Conservation (phyloP, 2,329 filamentous ascomycete genomes). For the Ophiobolus disseminans region DNA sequence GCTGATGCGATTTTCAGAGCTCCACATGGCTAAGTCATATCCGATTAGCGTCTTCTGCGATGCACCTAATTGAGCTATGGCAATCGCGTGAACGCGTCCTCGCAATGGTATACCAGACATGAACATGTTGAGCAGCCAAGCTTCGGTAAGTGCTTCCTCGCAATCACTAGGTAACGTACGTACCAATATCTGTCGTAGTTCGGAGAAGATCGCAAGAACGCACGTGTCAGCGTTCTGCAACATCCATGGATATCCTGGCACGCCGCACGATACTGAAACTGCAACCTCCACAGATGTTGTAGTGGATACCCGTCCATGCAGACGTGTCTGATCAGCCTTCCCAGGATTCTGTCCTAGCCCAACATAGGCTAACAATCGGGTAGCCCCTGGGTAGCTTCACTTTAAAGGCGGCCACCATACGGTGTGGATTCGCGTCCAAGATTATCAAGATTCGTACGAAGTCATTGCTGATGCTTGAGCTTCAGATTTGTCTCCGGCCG, state of each 20-base stretch:
- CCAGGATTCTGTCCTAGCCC: conserved; percentile 16
- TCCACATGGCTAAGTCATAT: conserved; percentile 18
- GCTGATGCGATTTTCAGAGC: conserved; percentile 27
- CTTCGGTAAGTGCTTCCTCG: conserved; percentile 3
- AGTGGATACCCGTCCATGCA: conserved; percentile 28
- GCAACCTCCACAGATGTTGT: conserved; percentile 16
- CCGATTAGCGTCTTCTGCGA: conserved; percentile 7
- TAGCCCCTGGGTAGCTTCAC: conserved; percentile 21
- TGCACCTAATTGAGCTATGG: conserved; percentile 10
- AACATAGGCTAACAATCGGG: conserved; percentile 19
- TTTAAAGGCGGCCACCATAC: conserved; percentile 24
- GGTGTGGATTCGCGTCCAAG: too few relatives aligned
- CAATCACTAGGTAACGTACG: too few relatives aligned
- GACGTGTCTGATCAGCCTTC: conserved; percentile 30
- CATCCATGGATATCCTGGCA: too few relatives aligned
- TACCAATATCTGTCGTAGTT: conserved; percentile 1
- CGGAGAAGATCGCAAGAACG: too few relatives aligned
- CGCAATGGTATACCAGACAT: conserved; percentile 4
- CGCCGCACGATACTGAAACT: too few relatives aligned
- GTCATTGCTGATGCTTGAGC: not conserved
- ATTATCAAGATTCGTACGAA: conserved; percentile 21
- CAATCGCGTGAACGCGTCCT: conserved; percentile 14
- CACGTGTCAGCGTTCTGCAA: too few relatives aligned
- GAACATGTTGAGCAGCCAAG: conserved; percentile 12
- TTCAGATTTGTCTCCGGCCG: not conserved